These are phyloP conservation scores for Lachancea nothofagi DNA, from an alignment of 805 yeast species.

Conservation along the genomic window DNA sequence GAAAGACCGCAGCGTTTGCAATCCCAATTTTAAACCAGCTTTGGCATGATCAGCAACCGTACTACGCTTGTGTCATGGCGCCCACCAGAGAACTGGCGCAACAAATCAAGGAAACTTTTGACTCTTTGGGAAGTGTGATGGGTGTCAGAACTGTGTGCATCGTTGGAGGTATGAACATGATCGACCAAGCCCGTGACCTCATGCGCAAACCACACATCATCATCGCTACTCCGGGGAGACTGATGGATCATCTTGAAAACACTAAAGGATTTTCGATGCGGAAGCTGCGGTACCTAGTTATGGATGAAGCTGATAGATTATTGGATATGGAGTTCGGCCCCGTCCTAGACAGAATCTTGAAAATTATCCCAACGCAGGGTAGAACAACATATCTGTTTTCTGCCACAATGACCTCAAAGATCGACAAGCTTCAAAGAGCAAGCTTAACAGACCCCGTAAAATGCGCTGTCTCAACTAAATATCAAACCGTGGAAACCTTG, in stretches of 20 bases:
- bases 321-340: conserved; percentile 97
- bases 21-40: conserved; percentile 87
- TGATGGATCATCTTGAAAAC: conserved; percentile 88
- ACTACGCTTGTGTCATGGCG: conserved; percentile 81
- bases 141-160: conserved; percentile 85
- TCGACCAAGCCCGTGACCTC: conserved; percentile 93
- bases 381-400: conserved; percentile 83
- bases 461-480: conserved; percentile 82
- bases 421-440: conserved; percentile 91
- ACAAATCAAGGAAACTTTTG: conserved; percentile 90
- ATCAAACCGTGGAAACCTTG: conserved; percentile 91
- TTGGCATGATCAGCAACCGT: conserved; percentile 84
- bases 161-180: conserved; percentile 98
- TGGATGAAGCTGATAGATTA: conserved; percentile 96
- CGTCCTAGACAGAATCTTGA: conserved; percentile 78
- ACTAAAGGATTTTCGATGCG: conserved; percentile 85
- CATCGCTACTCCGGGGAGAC: conserved; percentile 93
- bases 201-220: conserved; percentile 91
- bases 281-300: conserved; percentile 73
- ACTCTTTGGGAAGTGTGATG: conserved; percentile 86
- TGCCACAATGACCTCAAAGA: conserved; percentile 96
- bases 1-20: conserved; percentile 98
- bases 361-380: conserved; percentile 72
- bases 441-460: conserved; percentile 83
- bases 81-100: conserved; percentile 84